phyloP scores from a whole-genome alignment of 371 early-diverging fungal species.

The Furculomyces boomerangus region DNA sequence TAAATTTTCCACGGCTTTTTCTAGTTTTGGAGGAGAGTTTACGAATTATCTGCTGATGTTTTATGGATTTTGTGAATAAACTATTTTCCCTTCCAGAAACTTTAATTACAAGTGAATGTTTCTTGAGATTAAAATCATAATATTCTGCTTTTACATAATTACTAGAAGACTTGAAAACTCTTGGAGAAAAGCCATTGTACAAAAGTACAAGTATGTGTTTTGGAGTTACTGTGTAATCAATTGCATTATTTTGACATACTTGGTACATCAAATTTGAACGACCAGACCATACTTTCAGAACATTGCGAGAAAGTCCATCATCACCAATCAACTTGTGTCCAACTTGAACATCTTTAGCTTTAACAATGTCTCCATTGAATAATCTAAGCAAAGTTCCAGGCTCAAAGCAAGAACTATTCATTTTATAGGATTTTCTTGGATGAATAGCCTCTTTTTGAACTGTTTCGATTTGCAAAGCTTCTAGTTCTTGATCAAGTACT shows the following conservation, averaged over 20 bases:
- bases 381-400: conserved; percentile 10
- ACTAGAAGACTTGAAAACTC: neutral
- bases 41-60: no score
- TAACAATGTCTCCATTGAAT: conserved; percentile 4
- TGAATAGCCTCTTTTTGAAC: conserved; percentile 98
- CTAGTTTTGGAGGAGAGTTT: no score
- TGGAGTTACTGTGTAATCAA: conserved; percentile 1
- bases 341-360: conserved; percentile 6
- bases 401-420: conserved; percentile 47
- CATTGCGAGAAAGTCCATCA: neutral
- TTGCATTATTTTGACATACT: neutral
- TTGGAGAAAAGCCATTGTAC: neutral
- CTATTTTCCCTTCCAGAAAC: no score
- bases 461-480: conserved; percentile 93
- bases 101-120: neutral
- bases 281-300: neutral
- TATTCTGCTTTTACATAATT: neutral
- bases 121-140: neutral
- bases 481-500: conserved; percentile 94
- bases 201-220: conserved; percentile 1
- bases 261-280: neutral
- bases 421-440: conserved; percentile 97
- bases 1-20: no score
- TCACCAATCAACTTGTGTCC: conserved; percentile 7
- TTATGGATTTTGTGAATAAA: no score